Percentiles rank a stretch among this genome's conserved stretches.
phyloP scores from a whole-genome alignment of 441 rosid species.

The Pelargonium australe region DNA sequence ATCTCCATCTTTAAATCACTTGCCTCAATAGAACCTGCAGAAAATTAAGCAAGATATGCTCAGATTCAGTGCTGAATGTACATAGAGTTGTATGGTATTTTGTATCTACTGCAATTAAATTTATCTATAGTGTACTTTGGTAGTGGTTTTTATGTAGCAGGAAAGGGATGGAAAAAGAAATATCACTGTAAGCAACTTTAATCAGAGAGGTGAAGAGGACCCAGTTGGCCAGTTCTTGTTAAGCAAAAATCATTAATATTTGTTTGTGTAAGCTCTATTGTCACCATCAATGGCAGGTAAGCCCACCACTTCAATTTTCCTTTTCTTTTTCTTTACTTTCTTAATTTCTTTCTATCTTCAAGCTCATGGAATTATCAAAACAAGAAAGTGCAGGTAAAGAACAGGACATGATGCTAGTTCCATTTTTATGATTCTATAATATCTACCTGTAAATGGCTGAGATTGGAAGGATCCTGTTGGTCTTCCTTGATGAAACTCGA shows the following conservation, averaged over 20 bases:
- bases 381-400: slow-evolving; percentile 6
- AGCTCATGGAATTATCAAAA: slow-evolving; percentile 21
- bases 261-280: slow-evolving; percentile 34
- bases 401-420: slow-evolving; percentile 5
- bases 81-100: neutral
- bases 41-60: neutral
- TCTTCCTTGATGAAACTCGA: slow-evolving; percentile 52
- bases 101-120: slow-evolving; percentile 16
- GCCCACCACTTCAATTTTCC: slow-evolving; percentile 19
- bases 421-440: no score
- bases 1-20: slow-evolving; percentile 53
- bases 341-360: slow-evolving; percentile 17
- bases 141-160: neutral
- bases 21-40: slow-evolving; percentile 48
- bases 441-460: slow-evolving; percentile 45
- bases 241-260: slow-evolving; percentile 30
- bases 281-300: slow-evolving; percentile 32
- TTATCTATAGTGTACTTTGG: slow-evolving; percentile 21
- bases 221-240: slow-evolving; percentile 17
- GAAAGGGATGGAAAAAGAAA: neutral
- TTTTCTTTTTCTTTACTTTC: slow-evolving; percentile 19
- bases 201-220: slow-evolving; percentile 21
- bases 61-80: slow-evolving; percentile 1
- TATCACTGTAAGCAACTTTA: slow-evolving; percentile 26
- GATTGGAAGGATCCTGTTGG: slow-evolving; percentile 28